These are phyloP conservation scores for Drechslera avenae DNA, from an alignment of 2,329 filamentous ascomycete species.

Conservation along the genomic window DNA sequence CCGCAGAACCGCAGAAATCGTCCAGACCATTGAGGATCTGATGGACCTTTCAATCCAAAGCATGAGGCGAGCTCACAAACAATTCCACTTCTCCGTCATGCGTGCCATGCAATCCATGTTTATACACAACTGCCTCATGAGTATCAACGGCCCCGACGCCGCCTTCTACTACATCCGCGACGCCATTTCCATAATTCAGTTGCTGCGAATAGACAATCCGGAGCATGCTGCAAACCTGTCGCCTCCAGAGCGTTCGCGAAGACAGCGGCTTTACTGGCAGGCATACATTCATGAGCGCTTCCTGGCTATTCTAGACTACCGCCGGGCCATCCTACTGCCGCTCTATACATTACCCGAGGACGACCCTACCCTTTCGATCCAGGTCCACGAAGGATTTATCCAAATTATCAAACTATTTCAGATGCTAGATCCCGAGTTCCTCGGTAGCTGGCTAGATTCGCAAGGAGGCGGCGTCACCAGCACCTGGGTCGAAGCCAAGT, in stretches of 20 bases:
- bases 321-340: conserved; percentile 50
- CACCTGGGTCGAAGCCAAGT: conserved; percentile 55
- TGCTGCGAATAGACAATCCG: conserved; percentile 50
- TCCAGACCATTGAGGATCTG: conserved; percentile 40
- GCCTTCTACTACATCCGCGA: conserved; percentile 60
- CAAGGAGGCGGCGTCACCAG: conserved; percentile 44
- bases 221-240: conserved; percentile 40
- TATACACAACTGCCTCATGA: conserved; percentile 59
- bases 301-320: conserved; percentile 58
- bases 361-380: conserved; percentile 47
- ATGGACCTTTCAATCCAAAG: conserved; percentile 46
- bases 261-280: conserved; percentile 62
- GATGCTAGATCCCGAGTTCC: conserved; percentile 53
- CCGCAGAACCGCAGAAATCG: conserved; percentile 39
- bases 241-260: conserved; percentile 47
- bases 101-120: conserved; percentile 59
- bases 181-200: conserved; percentile 50
- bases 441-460: conserved; percentile 53
- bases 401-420: conserved; percentile 54
- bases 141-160: conserved; percentile 54
- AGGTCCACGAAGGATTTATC: conserved; percentile 52
- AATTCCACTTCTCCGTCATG: conserved; percentile 52
- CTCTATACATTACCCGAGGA: conserved; percentile 48
- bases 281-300: conserved; percentile 64
- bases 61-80: conserved; percentile 46